Base-by-base conservation (phyloP, 805 yeast species). In the Schwanniomyces vanrijiae region DNA sequence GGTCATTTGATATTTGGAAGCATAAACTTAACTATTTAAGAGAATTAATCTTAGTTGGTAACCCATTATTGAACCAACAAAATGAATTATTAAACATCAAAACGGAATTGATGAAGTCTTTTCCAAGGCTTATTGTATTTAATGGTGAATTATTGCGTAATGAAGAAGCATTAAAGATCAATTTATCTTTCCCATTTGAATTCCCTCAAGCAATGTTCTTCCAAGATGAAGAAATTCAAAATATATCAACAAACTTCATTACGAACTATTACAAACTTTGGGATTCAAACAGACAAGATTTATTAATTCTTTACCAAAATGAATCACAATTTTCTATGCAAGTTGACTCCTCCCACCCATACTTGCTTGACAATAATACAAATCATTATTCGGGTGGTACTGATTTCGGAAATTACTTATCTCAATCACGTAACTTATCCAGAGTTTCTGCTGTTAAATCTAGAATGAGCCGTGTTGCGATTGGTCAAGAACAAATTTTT, bases 321-420 rank as follows among this genome's bases (percentile, higher is more conserved):
- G 86, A 85, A 58, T 89, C 97, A 0, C 88, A 86, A 60, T 92
- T 94, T 58, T 90, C 97, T 0, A 62, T 86, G 45, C 86, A 88
- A 50, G 82, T 85, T 19, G 95, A 90, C 66, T 72, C 88, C 0
- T 70, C 83, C 0, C 85, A 86, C 39, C 92, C 96, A 7, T 73
- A 78, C 44, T 26, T 48, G 11, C 37, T 59, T 34, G 54, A 56
- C 11, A 22, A 48, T 14, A 48, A 35, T 28, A 43, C 57, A 13
- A 37, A 47, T n/a, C 41, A 43, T 34, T 34, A 54, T 20, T 48
- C 43, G 26, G 47, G 31, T 26, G 34, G 51, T 43, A 46, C 62
- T 44, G 60, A 59, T 16, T 86, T 88, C 75, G 84, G 86, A 14
- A 77, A 80, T 56, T 91, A 90, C 63, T 67, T 87, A 7, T 77